Evolutionary conservation across 345 rosid species (phyloP).

Genomic region (Erodium maritimum): DNA sequence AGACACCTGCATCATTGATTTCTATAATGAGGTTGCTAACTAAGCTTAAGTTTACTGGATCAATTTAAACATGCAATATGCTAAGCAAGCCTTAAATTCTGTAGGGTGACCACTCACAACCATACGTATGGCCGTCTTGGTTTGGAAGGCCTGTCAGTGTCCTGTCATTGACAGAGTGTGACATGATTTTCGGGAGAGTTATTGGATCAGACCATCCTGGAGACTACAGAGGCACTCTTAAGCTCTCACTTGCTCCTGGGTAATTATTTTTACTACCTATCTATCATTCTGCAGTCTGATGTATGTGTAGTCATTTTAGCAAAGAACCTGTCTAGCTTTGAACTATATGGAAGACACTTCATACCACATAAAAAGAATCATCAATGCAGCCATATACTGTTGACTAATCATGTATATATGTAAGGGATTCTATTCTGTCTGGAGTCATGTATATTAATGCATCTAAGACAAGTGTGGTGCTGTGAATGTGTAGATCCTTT

Average conservation of each 20-base stretch:
- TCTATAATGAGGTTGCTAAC: conserved; percentile 58
- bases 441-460: too few species aligned
- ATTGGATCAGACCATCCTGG: conserved; percentile 58
- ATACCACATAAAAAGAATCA: too few species aligned
- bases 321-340: too few species aligned
- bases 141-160: conserved; percentile 63
- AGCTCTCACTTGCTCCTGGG: conserved; percentile 77
- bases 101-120: conserved; percentile 90
- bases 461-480: too few species aligned
- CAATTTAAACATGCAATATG: neutral
- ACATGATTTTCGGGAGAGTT: conserved; percentile 64
- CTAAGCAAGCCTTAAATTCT: conserved; percentile 2
- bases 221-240: conserved; percentile 71
- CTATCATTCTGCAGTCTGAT: too few species aligned
- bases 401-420: too few species aligned
- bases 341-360: too few species aligned
- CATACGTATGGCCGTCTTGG: conserved; percentile 60
- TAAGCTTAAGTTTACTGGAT: neutral
- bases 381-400: too few species aligned
- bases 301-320: too few species aligned
- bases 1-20: conserved; percentile 72
- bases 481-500: conserved; percentile 39
- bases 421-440: too few species aligned
- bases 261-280: conserved; percentile 16
- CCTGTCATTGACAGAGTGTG: conserved; percentile 73